Evolutionary conservation across 2,329 filamentous ascomycete species (phyloP).

Genomic region (Waltergamsia citrina): DNA sequence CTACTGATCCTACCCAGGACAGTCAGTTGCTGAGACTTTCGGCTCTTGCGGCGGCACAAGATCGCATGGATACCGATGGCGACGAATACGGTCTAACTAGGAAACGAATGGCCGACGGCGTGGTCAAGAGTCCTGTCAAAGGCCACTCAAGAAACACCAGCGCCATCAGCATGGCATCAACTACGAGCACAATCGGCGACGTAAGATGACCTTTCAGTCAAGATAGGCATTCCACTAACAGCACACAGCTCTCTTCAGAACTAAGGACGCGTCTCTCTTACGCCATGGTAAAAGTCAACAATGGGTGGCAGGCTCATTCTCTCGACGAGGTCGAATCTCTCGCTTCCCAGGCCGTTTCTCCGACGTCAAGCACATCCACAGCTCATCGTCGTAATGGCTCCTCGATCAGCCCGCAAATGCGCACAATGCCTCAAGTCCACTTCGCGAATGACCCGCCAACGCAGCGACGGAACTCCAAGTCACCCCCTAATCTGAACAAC

Average conservation of each 20-base stretch:
- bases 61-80: slow-evolving; percentile 32
- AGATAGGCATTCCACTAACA: slow-evolving; percentile 2
- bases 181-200: slow-evolving; percentile 67
- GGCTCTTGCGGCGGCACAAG: slow-evolving; percentile 43
- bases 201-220: slow-evolving; percentile 32
- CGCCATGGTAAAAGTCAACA: slow-evolving; percentile 86
- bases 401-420: slow-evolving; percentile 42
- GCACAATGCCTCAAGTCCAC: slow-evolving; percentile 1
- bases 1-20: slow-evolving; percentile 34
- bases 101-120: slow-evolving; percentile 71
- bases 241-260: slow-evolving; percentile 60
- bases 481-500: slow-evolving; percentile 24
- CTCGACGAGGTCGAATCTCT: slow-evolving; percentile 71
- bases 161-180: slow-evolving; percentile 49
- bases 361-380: slow-evolving; percentile 48
- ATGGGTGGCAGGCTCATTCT: slow-evolving; percentile 74
- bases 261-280: slow-evolving; percentile 80
- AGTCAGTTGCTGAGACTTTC: slow-evolving; percentile 50
- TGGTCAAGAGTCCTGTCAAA: slow-evolving; percentile 52
- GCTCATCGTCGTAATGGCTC: slow-evolving; percentile 39
- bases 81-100: slow-evolving; percentile 30
- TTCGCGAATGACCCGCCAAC: not conserved
- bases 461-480: slow-evolving; percentile 18
- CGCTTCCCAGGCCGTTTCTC: slow-evolving; percentile 59
- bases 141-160: slow-evolving; percentile 66